These are phyloP conservation scores for Sphagnum magellanicum DNA, from an alignment of 228 moss, liverwort and hornwort genomes.

Conservation along the genomic window DNA sequence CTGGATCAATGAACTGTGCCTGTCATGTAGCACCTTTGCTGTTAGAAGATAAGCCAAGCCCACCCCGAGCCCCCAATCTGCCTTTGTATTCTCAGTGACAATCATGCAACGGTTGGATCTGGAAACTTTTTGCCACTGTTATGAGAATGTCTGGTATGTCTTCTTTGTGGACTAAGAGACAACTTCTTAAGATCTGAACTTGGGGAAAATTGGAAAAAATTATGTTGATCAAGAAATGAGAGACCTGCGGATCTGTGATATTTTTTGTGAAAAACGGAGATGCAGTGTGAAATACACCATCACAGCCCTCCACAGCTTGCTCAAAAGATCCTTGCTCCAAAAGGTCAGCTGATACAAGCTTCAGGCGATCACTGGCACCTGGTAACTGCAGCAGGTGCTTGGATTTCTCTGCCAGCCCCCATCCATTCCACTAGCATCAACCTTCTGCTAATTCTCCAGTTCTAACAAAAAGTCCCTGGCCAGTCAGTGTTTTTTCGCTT, in stretches of 20 bases:
- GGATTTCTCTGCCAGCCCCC: conserved; percentile 30
- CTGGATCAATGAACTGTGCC: conserved; percentile 56
- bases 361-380: conserved; percentile 45
- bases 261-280: conserved; percentile 51
- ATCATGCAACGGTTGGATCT: no score
- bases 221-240: conserved; percentile 4
- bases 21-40: conserved; percentile 9
- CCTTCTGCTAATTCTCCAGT: no score
- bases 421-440: not conserved
- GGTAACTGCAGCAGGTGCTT: conserved; percentile 47
- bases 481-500: no score
- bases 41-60: conserved; percentile 8
- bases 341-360: conserved; percentile 53
- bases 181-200: no score
- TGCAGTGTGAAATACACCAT: conserved; percentile 68
- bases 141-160: no score
- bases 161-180: no score
- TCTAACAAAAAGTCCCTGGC: no score
- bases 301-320: conserved; percentile 41
- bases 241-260: conserved; percentile 17
- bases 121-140: no score
- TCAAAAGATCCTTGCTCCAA: conserved; percentile 51
- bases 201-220: not conserved
- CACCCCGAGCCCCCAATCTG: no score
- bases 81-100: no score